Conservation (phyloP, 1,284 basidiomycete genomes). For the Trametes polyzona region DNA sequence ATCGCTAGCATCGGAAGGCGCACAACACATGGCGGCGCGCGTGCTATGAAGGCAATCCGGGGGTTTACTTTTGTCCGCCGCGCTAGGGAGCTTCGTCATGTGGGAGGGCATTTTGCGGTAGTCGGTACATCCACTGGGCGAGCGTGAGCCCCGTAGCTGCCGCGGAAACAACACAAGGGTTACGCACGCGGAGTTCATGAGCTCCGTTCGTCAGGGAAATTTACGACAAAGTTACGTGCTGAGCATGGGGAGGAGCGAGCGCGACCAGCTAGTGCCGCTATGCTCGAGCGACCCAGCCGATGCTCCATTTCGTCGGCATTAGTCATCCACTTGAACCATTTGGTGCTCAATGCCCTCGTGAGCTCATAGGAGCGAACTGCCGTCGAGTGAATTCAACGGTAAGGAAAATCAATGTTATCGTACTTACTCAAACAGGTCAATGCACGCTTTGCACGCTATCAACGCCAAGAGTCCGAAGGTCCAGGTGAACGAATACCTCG, state of each 20-base stretch:
- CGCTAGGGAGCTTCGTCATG: constrained; percentile 8
- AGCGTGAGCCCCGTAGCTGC: background rate
- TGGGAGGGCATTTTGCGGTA: background rate
- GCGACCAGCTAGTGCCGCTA: no score
- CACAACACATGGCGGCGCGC: background rate
- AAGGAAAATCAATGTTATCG: background rate
- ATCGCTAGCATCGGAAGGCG: background rate
- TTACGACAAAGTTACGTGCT: no score
- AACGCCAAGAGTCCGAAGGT: background rate
- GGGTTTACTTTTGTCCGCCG: background rate
- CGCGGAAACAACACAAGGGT: background rate
- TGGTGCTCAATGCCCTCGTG: no score
- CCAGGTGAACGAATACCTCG: background rate
- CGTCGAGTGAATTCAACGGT: background rate
- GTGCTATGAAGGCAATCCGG: background rate
- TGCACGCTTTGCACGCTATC: background rate
- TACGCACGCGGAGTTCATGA: no score
- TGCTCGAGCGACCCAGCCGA: no score
- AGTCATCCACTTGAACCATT: no score
- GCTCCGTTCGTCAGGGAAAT: no score
- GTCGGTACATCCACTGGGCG: background rate
- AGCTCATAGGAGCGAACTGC: no score
- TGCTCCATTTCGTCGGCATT: no score
- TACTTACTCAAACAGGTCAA: background rate
- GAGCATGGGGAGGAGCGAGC: no score